Conservation (phyloP, 2,329 filamentous ascomycete species). For the Ilyonectria sp. region DNA sequence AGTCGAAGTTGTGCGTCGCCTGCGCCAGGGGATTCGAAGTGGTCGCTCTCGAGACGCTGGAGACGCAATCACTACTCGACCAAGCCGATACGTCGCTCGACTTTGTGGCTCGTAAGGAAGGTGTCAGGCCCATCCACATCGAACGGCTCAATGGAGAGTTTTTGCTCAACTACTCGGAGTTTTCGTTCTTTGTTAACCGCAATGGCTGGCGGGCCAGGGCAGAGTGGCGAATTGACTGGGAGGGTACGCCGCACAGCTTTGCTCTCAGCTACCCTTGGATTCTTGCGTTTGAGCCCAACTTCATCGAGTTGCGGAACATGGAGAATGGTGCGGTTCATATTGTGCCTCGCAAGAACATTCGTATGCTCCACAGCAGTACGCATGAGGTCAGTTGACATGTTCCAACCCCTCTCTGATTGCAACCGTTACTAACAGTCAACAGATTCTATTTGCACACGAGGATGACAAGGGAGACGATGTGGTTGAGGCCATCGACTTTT, state of each 20-base stretch:
- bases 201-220: constrained; percentile 97
- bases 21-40: constrained; percentile 97
- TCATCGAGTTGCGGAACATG: constrained; percentile 96
- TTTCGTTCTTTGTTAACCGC: constrained; percentile 98
- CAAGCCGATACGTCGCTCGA: constrained; percentile 98
- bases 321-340: constrained; percentile 97
- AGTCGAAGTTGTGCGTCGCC: constrained; percentile 95
- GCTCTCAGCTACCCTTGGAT: constrained; percentile 98
- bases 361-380: constrained; percentile 97
- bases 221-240: constrained; percentile 98
- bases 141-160: constrained; percentile 98
- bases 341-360: constrained; percentile 94
- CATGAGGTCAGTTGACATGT: constrained; percentile 82
- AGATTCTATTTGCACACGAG: constrained; percentile 99
- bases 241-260: constrained; percentile 92
- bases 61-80: constrained; percentile 96
- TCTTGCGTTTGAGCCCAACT: constrained; percentile 95
- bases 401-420: not conserved
- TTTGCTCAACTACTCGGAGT: constrained; percentile 97
- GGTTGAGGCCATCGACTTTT: constrained; percentile 96
- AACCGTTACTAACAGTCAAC: constrained; percentile 28
- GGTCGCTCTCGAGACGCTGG: constrained; percentile 95
- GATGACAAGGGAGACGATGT: constrained; percentile 95
- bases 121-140: constrained; percentile 95
- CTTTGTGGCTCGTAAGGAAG: constrained; percentile 94